Evolutionary conservation across 192 early-diverging fungal genomes (phyloP), one percentile per base, ranked within the genome.

Genomic region (Umbelopsis sp.): DNA sequence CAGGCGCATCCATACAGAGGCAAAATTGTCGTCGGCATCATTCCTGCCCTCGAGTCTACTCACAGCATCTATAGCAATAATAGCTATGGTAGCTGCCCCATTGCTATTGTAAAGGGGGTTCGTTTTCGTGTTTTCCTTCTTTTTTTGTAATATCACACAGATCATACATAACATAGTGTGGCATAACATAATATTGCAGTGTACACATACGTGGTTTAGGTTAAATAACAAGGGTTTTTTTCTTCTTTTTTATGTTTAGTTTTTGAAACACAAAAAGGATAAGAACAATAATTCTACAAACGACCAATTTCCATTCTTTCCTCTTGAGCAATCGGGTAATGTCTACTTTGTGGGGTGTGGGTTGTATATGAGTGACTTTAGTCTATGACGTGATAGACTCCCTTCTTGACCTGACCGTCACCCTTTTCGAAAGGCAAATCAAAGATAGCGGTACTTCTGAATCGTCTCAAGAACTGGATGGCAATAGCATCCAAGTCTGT

Each of bases 401-500:
- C 81, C 84, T 84, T 86, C 71, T 82, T 77, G 65, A 83, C 78
- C 56, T 77, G 45, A 52, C 79, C 80, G 31, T 80, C 73, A 49
- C 82, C 81, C 83, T 86, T 84, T 69, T 84, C 82, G 24, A 80
- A 75, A 49, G 82, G 84, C 72, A 83, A 66, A 73, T 89, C 87
- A 76, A 83, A 85, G 49, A 80, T 75, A 70, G 82, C 89, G 29
- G 85, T 87, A 38, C 86, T 86, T 70, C 94, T 88, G 90, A 93
- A 97, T 74, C 93, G 85, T 78, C 91, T 85, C 65, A 94, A 85
- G 80, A 91, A 96, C 43, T 91, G 91, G 56, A 94, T 85, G 71
- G 94, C 91, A 47, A 88, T 87, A 32, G 92, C 84, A 77, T 97
- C 96, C 25, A 96, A 85, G 11, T 84, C 87, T 43, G 87, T 84